Base-by-base conservation (phyloP, 176 grass and related monocot genomes). In the Aegilops bicornis region DNA sequence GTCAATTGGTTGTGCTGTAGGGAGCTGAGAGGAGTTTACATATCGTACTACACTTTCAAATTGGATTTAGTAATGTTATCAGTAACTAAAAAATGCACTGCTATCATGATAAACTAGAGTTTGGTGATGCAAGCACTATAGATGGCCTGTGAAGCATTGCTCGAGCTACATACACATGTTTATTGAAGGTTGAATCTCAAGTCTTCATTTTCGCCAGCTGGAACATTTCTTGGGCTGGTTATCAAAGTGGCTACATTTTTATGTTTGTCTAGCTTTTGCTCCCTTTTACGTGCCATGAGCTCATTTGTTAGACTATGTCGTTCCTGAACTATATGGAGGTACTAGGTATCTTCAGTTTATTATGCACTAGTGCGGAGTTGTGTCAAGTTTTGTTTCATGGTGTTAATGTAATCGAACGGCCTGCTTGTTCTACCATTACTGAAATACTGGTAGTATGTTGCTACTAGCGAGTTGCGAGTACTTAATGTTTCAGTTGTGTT, bases 231-330 rank as follows among this genome's bases (percentile, higher is more conserved):
- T 27, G 15, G 61, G 11, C 32, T 29, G 32, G 12, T 8, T 29
- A 16, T 48, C 8, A 16, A 8, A 7, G 0, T 31, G 19, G 13
- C 20, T 24, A 61, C 19, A 43, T 79, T 78, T 78, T 3, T 6
- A 45, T 13, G 0, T 12, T 45, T 12, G 3, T 23, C 35, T 60
- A 48, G 15, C 16, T 84, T 73, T 73, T 39, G 3, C 19, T 42
- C 13, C 72, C 8, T 74, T 13, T 64, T 33, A 19, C 2, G 17
- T 10, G 31, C 43, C 64, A 6, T 24, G 42, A 43, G 40, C 12
- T 75, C 33, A 20, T 80, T 56, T 80, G 58, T 35, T 79, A 83
- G 74, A 73, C 36, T 65, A 76, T 67, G 4, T 17, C n/a, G 56
- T 35, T 5, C 2, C 20, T 50, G 24, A 75, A 75, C 24, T 48